Base-by-base conservation (phyloP, 176 grass and related monocot genomes). In the Bromus sterilis region DNA sequence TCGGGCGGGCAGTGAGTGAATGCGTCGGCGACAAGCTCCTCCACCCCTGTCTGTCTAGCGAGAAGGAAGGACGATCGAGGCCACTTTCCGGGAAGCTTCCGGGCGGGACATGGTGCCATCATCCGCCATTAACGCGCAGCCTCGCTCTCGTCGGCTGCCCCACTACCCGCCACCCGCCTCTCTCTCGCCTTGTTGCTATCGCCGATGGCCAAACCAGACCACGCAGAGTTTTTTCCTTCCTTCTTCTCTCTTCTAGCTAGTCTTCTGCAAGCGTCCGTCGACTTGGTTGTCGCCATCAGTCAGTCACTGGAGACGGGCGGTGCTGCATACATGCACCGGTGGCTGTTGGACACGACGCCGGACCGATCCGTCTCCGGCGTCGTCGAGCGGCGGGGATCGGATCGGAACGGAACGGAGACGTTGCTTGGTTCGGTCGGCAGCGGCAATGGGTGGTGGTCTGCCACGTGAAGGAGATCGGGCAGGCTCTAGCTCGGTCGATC, bases 41-140 rank as follows among this genome's bases (percentile, higher is more conserved):
- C 63, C 25, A 3, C 15, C 60, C 60, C 33, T 66, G 30, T n/a
- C 12, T 36, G 42, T 60, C 46, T 16, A 49, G 7, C 9, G 23
- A 12, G 23, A 4, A 14, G 0, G 16, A 33, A 18, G 9, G 70
- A 46, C 9, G 30, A 18, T 31, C 74, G 29, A 37, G 4, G 59
- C 48, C 75, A 11, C n/a, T 31, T 89, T 89, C 87, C 42, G 0
- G 21, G 87, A 89, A 89, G 82, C 78, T 89, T 89, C 87, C 21
- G 51, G 70, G 82, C 3, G 21, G 81, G 37, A 26, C 87, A 40
- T 4, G 20, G 29, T 30, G 85, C 7, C 78, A 26, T 57, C 20
- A 20, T 18, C 15, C 39, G 5, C 87, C 76, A 79, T 79, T 72
- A 72, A 7, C 2, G 11, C 9, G 42, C 26, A 20, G 5, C 24